Evolutionary conservation across 1,139 yeast species (phyloP).

Genomic region (Hanseniaspora uvarum): DNA sequence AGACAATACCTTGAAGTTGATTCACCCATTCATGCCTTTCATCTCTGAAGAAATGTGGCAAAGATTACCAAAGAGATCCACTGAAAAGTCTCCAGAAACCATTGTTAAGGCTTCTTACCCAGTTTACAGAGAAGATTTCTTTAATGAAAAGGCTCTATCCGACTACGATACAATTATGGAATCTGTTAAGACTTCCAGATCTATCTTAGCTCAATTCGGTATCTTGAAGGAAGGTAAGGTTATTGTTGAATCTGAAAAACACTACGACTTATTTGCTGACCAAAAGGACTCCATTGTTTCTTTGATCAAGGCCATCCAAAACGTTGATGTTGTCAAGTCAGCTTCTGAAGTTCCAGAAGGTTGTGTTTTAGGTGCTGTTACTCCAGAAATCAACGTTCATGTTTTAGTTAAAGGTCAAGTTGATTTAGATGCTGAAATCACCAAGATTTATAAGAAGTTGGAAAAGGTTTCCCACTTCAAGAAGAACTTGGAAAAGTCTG

Average conservation of each 20-base stretch:
- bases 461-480: conserved; percentile 43
- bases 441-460: conserved; percentile 70
- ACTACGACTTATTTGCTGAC: conserved; percentile 45
- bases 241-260: conserved; percentile 56
- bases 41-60: conserved; percentile 98
- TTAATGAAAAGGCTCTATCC: conserved; percentile 51
- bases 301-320: conserved; percentile 79
- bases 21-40: conserved; percentile 98
- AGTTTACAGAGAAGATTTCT: conserved; percentile 47
- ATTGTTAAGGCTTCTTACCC: conserved; percentile 78
- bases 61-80: conserved; percentile 80
- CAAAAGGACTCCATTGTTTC: conserved; percentile 82
- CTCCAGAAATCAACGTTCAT: conserved; percentile 74
- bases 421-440: conserved; percentile 81
- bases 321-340: conserved; percentile 50
- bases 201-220: conserved; percentile 78
- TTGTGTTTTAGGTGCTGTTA: conserved; percentile 74
- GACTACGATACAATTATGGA: conserved; percentile 79
- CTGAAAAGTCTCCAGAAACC: conserved; percentile 52
- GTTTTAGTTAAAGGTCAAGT: conserved; percentile 88
- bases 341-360: conserved; percentile 66
- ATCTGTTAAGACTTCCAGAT: conserved; percentile 84
- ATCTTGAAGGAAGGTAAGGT: conserved; percentile 82
- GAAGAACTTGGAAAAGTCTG: conserved; percentile 47
- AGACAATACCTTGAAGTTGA: conserved; percentile 81